Evolutionary conservation across 192 early-diverging fungal species (phyloP).

Genomic region (Coemansia sp.): DNA sequence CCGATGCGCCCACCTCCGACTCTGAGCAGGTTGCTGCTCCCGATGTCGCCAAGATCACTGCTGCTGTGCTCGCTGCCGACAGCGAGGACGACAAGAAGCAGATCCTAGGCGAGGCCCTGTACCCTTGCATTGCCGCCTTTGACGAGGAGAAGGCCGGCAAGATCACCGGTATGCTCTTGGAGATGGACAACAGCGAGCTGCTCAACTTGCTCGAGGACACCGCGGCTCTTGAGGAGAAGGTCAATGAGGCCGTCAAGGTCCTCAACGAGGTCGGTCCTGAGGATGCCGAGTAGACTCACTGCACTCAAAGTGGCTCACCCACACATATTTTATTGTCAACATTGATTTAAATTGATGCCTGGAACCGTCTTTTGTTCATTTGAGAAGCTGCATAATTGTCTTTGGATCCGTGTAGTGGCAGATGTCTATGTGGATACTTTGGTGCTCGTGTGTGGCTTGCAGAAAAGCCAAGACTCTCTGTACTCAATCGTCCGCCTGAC

Average conservation of each 20-base stretch:
- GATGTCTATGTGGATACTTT: neutral
- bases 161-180: constrained; percentile 98
- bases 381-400: neutral
- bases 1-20: constrained; percentile 40
- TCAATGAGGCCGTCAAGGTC: constrained; percentile 85
- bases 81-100: constrained; percentile 91
- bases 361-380: neutral
- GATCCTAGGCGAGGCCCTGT: constrained; percentile 94
- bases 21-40: constrained; percentile 41
- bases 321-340: neutral
- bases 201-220: constrained; percentile 84
- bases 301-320: neutral
- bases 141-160: constrained; percentile 86
- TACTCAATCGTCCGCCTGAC: too few relatives aligned
- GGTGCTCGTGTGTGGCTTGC: too few relatives aligned
- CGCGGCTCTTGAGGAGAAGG: constrained; percentile 79
- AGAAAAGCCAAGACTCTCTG: too few relatives aligned
- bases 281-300: constrained; percentile 16
- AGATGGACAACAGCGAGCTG: constrained; percentile 97
- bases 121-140: constrained; percentile 74
- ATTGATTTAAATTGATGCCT: constrained; percentile 6
- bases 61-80: constrained; percentile 79
- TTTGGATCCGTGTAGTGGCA: too few relatives aligned
- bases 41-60: constrained; percentile 53
- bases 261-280: constrained; percentile 60